These are phyloP conservation scores for Botrytis byssoidea DNA, from an alignment of 2,329 filamentous ascomycete species.

Conservation along the genomic window DNA sequence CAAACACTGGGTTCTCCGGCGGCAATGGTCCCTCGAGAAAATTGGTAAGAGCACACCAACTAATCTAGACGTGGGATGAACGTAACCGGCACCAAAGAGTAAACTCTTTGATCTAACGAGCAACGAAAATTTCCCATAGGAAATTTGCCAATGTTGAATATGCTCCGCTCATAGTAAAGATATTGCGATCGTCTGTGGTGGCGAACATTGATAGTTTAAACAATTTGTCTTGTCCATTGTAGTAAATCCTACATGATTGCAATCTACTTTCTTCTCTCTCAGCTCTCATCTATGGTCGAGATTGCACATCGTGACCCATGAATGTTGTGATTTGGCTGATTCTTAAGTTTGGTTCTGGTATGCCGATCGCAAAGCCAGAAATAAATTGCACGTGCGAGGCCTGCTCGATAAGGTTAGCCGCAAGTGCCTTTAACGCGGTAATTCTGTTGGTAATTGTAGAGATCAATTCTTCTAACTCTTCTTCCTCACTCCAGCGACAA, in stretches of 20 bases:
- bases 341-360: background rate
- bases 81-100: background rate
- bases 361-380: background rate
- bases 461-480: background rate
- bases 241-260: background rate
- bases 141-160: background rate
- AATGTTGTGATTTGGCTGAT: background rate
- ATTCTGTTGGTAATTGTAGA: background rate
- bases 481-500: background rate
- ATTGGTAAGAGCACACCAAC: background rate
- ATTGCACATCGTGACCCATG: background rate
- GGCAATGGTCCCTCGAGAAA: background rate
- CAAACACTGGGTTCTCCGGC: background rate
- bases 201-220: background rate
- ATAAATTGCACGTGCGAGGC: background rate
- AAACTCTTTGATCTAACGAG: background rate
- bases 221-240: background rate
- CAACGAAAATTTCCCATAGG: background rate
- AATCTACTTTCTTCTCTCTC: background rate
- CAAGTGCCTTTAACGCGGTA: background rate
- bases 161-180: background rate
- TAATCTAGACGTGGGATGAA: background rate
- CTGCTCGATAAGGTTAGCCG: background rate
- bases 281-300: background rate
- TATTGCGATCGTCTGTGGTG: background rate